Conservation (phyloP, 2,329 filamentous ascomycete species). For the Verticillium isaacii region DNA sequence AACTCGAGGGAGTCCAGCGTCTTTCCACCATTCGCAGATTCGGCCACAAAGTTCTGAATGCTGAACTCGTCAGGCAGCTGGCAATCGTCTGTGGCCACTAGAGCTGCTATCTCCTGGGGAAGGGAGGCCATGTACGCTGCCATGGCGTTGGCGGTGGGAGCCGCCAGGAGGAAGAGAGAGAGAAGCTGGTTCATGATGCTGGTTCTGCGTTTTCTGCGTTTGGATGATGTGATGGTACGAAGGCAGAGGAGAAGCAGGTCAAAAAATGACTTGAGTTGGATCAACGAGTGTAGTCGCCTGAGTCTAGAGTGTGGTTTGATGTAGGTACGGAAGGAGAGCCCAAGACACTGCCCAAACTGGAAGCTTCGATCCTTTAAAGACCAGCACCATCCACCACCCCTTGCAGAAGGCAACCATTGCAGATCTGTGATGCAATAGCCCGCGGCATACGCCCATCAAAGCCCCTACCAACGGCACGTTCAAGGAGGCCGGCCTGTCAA, state of each 20-base stretch:
- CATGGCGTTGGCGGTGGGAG: conserved; percentile 8
- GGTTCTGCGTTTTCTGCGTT: not conserved
- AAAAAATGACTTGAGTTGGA: not conserved
- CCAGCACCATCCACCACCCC: not conserved
- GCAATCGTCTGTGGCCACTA: conserved; percentile 20
- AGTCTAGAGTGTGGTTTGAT: not conserved
- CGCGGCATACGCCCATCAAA: not conserved
- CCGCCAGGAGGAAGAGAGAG: conserved; percentile 10
- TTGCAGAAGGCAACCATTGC: not conserved
- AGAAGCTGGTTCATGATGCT: conserved; percentile 9
- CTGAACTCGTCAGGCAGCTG: conserved; percentile 31
- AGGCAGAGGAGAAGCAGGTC: not conserved
- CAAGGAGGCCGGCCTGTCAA: not conserved
- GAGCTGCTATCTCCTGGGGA: conserved; percentile 9
- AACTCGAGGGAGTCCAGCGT: conserved; percentile 31
- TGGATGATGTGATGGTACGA: not conserved
- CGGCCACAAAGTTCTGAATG: conserved; percentile 30
- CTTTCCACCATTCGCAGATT: conserved; percentile 26
- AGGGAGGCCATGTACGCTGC: conserved; percentile 14
- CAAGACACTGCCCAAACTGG: not conserved
- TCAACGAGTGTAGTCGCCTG: not conserved
- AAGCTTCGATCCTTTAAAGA: not conserved
- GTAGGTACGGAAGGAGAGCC: not conserved
- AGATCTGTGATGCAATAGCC: conserved; percentile 1
- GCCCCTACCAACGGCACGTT: not conserved